A percentile compares a stretch with the other conserved stretches of the same genome.
These are phyloP conservation scores for Pyrenochaeta sp. DNA, from an alignment of 2,329 filamentous ascomycete genomes.

Conservation along the genomic window DNA sequence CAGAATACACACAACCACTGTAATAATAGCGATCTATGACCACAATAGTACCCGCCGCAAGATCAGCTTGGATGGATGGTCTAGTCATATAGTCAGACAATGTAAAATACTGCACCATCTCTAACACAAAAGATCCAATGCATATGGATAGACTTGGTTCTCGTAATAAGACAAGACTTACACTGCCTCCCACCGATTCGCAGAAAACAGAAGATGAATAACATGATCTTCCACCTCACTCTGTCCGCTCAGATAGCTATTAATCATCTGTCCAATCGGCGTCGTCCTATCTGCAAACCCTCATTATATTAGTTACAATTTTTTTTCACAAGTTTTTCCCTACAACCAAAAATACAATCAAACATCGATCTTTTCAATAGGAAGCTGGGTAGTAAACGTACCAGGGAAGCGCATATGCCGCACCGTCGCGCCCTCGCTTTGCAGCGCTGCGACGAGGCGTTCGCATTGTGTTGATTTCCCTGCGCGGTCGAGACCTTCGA, in stretches of 20 bases:
- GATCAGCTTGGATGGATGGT: constrained; percentile 48
- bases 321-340: too few relatives aligned
- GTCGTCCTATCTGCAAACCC: constrained; percentile 74
- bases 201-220: constrained; percentile 88
- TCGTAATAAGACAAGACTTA: constrained; percentile 31
- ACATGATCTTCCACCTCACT: constrained; percentile 83
- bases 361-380: background rate
- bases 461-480: constrained; percentile 93
- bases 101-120: too few relatives aligned
- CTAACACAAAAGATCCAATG: too few relatives aligned
- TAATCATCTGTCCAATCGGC: constrained; percentile 86
- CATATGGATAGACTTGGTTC: background rate
- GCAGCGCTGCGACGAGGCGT: constrained; percentile 66
- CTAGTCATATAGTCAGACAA: constrained; percentile 26
- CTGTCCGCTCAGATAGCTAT: constrained; percentile 78
- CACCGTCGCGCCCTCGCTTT: constrained; percentile 60
- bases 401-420: constrained; percentile 73
- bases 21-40: constrained; percentile 95
- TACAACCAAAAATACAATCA: background rate
- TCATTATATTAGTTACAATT: too few relatives aligned
- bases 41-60: constrained; percentile 75
- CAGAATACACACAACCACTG: constrained; percentile 91
- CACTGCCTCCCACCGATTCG: constrained; percentile 84
- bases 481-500: constrained; percentile 89
- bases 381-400: constrained; percentile 44